Evolutionary conservation across 257 asterid species (phyloP), one percentile per base, ranked within the genome.

Genomic region (Cinchona pubescens): DNA sequence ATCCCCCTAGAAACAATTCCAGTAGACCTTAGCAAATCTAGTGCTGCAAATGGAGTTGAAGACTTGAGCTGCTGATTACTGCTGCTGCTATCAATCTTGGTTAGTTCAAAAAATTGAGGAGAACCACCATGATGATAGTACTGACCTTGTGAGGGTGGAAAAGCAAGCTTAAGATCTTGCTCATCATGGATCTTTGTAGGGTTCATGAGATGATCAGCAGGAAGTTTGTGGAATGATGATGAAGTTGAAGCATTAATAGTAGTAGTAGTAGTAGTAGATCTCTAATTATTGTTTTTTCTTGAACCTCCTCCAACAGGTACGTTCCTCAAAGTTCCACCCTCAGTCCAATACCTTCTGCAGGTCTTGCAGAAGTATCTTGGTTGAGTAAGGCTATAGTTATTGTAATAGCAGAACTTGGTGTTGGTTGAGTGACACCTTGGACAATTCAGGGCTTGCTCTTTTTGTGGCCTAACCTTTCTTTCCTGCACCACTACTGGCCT

Each of bases 281-380:
- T 86, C 79, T 81, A n/a, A n/a, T n/a, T n/a, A n/a, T n/a, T 88
- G 84, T 87, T 88, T 78, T 89, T 91, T 3, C 93, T 70, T 0
- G 96, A 91, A 51, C 92, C 92, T 1, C 97, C 97, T 1, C 97
- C 97, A 12, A 91, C 93, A 2, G 97, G 97, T 16, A 91, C 93
- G 23, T 86, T 91, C 59, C 97, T 81, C 27, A 91, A 87, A 65
- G 93, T 89, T 59, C 97, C 97, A 27, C 97, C 97, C 71, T 85
- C 89, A 5, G 97, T 91, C 97, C 97, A 91, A n/a, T 91, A 91
- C 85, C 93, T 83, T 74, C 95, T 76, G 76, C 96, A 91, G 1
- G 90, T 84, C 88, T 91, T 91, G 88, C 97, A 91, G 16, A 89
- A 88, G 86, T 91, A 91, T 51, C 97, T 86, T 23, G 97, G 97